These are phyloP conservation scores for Erysiphe pulchra DNA, from an alignment of 2,329 filamentous ascomycete genomes.

Conservation along the genomic window DNA sequence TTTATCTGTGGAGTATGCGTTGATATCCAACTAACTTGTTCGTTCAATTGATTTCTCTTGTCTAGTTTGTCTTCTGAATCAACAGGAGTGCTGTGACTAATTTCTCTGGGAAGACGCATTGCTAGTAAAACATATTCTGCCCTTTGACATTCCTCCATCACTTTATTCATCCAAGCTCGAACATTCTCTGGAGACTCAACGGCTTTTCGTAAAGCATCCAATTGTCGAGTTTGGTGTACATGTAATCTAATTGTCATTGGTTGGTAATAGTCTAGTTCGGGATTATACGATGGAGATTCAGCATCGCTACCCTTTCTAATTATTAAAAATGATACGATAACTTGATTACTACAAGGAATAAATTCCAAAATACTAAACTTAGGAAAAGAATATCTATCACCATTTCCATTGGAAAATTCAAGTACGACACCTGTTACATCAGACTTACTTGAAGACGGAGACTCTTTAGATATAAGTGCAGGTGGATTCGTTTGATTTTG, in stretches of 20 bases:
- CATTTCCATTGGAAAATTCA: conserved; percentile 38
- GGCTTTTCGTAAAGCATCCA: conserved; percentile 33
- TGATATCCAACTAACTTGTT: conserved; percentile 8
- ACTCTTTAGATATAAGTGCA: conserved; percentile 32
- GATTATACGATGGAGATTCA: conserved; percentile 33
- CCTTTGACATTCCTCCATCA: conserved; percentile 43
- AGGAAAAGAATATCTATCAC: conserved; percentile 56
- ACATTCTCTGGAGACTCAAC: conserved; percentile 39
- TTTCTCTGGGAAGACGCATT: conserved; percentile 31
- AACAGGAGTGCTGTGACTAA: conserved; percentile 2
- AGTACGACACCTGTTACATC: conserved; percentile 42
- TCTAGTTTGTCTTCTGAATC: conserved; percentile 3
- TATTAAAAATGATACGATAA: conserved; percentile 53
- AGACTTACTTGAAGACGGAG: conserved; percentile 25
- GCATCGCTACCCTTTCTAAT: conserved; percentile 45
- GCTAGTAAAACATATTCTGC: conserved; percentile 41
- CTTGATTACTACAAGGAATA: conserved; percentile 25
- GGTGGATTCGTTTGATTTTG: conserved; percentile 18
- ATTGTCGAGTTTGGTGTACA: conserved; percentile 25
- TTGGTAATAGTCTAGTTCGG: conserved; percentile 46
- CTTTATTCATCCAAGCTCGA: conserved; percentile 38
- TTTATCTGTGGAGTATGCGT: conserved; percentile 5
- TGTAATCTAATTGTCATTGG: conserved; percentile 40
- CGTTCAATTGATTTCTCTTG: conserved; percentile 3
- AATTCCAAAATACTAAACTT: conserved; percentile 55